Evolutionary conservation across 2,329 filamentous ascomycete genomes (phyloP), one percentile per base, ranked within the genome.

Genomic region (Metarhizium humberi): DNA sequence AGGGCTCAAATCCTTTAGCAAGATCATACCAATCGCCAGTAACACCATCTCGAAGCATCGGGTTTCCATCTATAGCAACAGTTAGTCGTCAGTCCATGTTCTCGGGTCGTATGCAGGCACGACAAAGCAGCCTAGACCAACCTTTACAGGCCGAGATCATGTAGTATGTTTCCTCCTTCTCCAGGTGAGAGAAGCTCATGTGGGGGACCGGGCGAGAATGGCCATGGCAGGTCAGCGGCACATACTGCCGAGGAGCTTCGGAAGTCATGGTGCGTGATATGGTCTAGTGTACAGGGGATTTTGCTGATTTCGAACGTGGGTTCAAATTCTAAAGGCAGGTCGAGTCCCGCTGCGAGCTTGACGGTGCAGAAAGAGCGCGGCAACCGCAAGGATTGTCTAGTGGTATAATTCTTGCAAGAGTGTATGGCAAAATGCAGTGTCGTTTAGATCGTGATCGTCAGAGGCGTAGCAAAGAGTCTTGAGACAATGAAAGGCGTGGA

Each of bases 21-120:
- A 13, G 13, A 50, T 62, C 77, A 57, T 76, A 88, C 88, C 92
- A 96, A 71, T 96, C 92, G 57, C 94, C 94, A 50, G 92, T 99
- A 58, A 95, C 82, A 59, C 94, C 94, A 74, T 97, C 90, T 61
- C 94, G 89, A 63, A 99, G 87, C 92, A 97, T 97, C 52, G 94
- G 94, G 70, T 97, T 97, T 67, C 92, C 92, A 77, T 99, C 94
- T 92, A 70, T 55, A 57, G 8, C 46, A 53, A 32, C 25, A 13
- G 50, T 54, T 29, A 56, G 51, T 40, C 16, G 13, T 18, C 32
- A 25, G 29, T 57, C 14, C 51, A 45, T 34, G 59, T 69, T 55
- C 69, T 62, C 57, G 57, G 55, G 55, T 52, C 46, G 47, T n/a
- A 6, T 4, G 25, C 1, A 43, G n/a, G 5, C n/a, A 11, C 42